Evolutionary conservation across 2,329 filamentous ascomycete species (phyloP).

Genomic region (Penicillium nordicum): DNA sequence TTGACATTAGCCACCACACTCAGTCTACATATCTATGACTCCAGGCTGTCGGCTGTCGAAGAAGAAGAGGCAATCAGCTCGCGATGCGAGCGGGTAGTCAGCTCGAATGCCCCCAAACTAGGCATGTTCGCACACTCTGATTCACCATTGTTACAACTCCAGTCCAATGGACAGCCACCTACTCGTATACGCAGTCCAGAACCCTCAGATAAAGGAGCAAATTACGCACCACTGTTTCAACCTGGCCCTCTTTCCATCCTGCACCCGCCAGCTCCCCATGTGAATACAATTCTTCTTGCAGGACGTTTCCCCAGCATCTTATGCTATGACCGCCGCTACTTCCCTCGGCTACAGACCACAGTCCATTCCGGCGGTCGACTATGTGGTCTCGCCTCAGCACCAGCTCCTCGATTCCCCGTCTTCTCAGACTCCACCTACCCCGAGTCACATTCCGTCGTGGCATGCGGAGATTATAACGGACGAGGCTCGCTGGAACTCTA

Average conservation of each 20-base stretch:
- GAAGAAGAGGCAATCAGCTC: conserved; percentile 36
- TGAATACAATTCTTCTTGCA: conserved; percentile 81
- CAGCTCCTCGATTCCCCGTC: conserved; percentile 51
- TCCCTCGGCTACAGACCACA: conserved; percentile 71
- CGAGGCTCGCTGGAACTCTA: conserved; percentile 91
- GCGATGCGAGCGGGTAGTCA: conserved; percentile 32
- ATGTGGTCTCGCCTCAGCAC: conserved; percentile 67
- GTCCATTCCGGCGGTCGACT: conserved; percentile 81
- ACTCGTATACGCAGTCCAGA: conserved; percentile 38
- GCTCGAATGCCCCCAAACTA: conserved; percentile 26
- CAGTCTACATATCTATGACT: conserved; percentile 79
- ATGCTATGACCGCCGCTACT: conserved; percentile 83
- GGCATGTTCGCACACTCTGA: conserved; percentile 33
- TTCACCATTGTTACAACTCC: conserved; percentile 32
- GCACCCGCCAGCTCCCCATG: conserved; percentile 63
- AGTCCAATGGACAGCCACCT: conserved; percentile 35
- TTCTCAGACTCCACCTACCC: conserved; percentile 41
- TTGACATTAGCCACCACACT: conserved; percentile 80
- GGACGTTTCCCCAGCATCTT: conserved; percentile 86
- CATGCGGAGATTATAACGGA: conserved; percentile 85
- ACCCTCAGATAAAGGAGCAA: conserved; percentile 34
- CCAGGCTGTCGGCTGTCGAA: conserved; percentile 47
- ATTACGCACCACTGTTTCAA: conserved; percentile 71
- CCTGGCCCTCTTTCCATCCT: conserved; percentile 79
- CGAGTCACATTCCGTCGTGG: conserved; percentile 65